A percentile compares a stretch with the other conserved stretches of the same genome.
Conservation (phyloP, 2,329 filamentous ascomycete species). For the Ceratocystis ficicola region DNA sequence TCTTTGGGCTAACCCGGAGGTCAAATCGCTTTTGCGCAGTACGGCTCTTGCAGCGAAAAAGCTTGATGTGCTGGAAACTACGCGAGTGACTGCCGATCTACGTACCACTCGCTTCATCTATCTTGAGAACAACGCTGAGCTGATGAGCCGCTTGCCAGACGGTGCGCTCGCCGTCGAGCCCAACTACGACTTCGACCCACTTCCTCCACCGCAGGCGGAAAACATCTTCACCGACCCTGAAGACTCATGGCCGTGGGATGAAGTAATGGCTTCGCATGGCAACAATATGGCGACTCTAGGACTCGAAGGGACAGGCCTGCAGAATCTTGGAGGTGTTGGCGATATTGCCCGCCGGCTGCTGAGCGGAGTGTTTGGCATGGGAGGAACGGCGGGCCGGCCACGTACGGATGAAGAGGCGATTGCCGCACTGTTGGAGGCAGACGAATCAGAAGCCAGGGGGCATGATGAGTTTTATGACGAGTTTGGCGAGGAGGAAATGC, state of each 20-base stretch:
- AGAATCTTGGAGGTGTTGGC: constrained; percentile 14
- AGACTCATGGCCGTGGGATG: constrained; percentile 35
- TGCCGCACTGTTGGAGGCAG: constrained; percentile 6
- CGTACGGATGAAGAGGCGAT: constrained; percentile 9
- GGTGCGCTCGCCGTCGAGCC: constrained; percentile 51
- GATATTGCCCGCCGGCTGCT: constrained; percentile 21
- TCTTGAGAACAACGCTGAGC: constrained; percentile 58
- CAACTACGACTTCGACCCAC: constrained; percentile 67
- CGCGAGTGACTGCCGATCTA: constrained; percentile 31
- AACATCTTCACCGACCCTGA: constrained; percentile 39
- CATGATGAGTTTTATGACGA: neutral
- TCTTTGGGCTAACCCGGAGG: constrained; percentile 72
- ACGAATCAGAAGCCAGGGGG: neutral
- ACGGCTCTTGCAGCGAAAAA: constrained; percentile 38
- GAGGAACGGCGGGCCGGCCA: neutral
- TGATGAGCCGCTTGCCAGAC: constrained; percentile 59
- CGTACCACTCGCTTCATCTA: constrained; percentile 59
- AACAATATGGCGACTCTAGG: neutral
- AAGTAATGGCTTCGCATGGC: neutral
- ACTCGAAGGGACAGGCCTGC: constrained; percentile 20
- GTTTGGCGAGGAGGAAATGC: neutral
- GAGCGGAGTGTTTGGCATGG: constrained; percentile 18
- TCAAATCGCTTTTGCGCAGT: constrained; percentile 54
- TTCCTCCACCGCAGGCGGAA: constrained; percentile 53
- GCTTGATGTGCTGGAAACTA: neutral